Evolutionary conservation across 176 grass and related monocot genomes (phyloP), one percentile per base, ranked within the genome.

Genomic region (Oryza punctata): DNA sequence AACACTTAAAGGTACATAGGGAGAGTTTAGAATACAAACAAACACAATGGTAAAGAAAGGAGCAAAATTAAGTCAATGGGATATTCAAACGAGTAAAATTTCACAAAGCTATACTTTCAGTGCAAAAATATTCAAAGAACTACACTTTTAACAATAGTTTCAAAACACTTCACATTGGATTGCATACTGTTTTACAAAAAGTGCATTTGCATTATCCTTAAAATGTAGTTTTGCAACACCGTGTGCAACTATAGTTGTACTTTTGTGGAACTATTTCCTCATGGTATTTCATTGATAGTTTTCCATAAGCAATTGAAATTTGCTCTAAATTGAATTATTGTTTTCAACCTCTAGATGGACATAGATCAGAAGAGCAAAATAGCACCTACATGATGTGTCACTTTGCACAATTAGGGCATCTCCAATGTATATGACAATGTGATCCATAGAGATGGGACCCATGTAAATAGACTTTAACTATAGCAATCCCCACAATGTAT

Each of bases 21-120:
- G 26, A 81, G 7, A 60, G n/a, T 69, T 10, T 16, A 71, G 33
- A 82, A 61, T 26, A 82, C 52, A 61, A 82, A 19, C 25, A 72
- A 63, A 73, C 64, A 16, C 35, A 46, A 29, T 73, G 37, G 6
- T 44, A 73, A 63, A 73, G 16, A 81, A 61, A 23, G 14, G 69
- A 63, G 7, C 57, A 44, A 14, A 29, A 21, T 63, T 60, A 37
- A 54, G 65, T 57, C 30, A 57, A 40, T 69, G 18, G 19, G 33
- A 69, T 54, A 69, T 57, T 57, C 11, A 57, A 57, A 21, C 11
- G 1, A 57, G 52, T n/a, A 57, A 57, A 57, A 57, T 57, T 7
- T 57, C 52, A 57, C 52, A 57, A 70, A 52, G 27, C 16, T 70
- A 70, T 46, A 57, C 30, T 57, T 50, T 50, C 6, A 16, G 15